These are phyloP conservation scores for Puccinia hordei DNA, from an alignment of 1,284 basidiomycete genomes.

Conservation along the genomic window DNA sequence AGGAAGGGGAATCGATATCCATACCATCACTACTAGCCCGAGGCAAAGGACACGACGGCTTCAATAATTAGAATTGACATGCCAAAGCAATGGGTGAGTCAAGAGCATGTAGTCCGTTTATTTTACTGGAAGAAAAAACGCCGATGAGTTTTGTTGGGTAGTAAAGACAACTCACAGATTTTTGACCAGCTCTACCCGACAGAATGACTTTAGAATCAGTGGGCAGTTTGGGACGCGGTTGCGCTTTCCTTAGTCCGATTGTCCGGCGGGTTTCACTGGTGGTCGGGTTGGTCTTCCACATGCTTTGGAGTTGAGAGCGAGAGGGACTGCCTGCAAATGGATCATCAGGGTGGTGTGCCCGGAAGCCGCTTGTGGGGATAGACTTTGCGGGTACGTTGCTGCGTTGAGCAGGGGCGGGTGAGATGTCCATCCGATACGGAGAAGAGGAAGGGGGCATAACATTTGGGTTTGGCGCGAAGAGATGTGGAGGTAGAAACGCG, in stretches of 20 bases:
- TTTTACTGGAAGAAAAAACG: neutral
- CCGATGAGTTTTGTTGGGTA: neutral
- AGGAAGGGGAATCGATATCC: constrained; percentile 39
- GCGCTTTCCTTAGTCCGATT: constrained; percentile 20
- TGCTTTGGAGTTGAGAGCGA: neutral
- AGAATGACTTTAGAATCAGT: neutral
- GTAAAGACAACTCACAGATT: constrained; percentile 11
- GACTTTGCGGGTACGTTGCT: neutral
- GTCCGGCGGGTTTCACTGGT: constrained; percentile 35
- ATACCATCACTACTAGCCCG: constrained; percentile 28
- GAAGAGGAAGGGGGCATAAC: constrained; percentile 44
- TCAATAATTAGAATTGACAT: neutral
- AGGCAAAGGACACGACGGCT: neutral
- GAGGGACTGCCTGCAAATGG: constrained; percentile 29
- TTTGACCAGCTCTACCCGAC: neutral
- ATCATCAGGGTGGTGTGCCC: constrained; percentile 7
- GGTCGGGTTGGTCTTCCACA: constrained; percentile 17
- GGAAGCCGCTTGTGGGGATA: neutral
- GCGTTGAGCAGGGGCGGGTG: constrained; percentile 17
- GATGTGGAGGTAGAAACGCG: constrained; percentile 35
- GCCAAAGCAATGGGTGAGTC: neutral
- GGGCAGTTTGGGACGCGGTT: constrained; percentile 8
- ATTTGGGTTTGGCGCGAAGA: constrained; percentile 45
- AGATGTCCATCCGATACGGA: constrained; percentile 46
- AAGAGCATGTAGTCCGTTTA: neutral